phyloP scores from a whole-genome alignment of 108 stramenopile species.

The Cyclotella sp. region DNA sequence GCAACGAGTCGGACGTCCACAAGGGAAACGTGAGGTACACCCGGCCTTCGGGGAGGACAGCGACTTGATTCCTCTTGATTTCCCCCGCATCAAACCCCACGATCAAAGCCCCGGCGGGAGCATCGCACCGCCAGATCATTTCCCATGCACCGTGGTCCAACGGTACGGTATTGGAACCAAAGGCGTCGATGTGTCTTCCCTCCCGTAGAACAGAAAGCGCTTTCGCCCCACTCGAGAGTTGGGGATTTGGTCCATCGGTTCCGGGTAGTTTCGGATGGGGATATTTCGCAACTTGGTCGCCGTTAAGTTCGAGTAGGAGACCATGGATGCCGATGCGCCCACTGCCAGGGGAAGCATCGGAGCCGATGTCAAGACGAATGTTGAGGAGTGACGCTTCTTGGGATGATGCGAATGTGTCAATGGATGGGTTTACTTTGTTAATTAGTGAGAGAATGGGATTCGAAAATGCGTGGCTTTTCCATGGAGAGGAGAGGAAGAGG shows the following conservation, averaged over 20 bases:
- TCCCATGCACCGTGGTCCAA: conserved; percentile 69
- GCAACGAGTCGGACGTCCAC: conserved; percentile 60
- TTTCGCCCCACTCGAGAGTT: conserved; percentile 61
- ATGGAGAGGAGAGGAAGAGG: background rate
- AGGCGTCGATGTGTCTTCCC: conserved; percentile 53
- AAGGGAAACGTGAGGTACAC: conserved; percentile 66
- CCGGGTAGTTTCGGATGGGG: conserved; percentile 60
- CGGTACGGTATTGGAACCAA: conserved; percentile 44
- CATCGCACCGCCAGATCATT: conserved; percentile 65
- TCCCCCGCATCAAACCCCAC: conserved; percentile 64
- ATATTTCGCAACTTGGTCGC: conserved; percentile 24
- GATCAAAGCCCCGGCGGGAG: conserved; percentile 59
- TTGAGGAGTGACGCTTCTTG: conserved; percentile 46
- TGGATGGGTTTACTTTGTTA: conserved; percentile 44
- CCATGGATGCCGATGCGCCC: conserved; percentile 49
- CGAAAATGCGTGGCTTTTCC: background rate
- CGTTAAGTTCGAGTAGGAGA: conserved; percentile 41
- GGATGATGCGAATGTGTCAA: conserved; percentile 34
- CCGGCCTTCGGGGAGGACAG: conserved; percentile 57
- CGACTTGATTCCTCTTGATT: conserved; percentile 58
- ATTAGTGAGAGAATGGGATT: conserved; percentile 25
- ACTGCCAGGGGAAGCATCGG: background rate
- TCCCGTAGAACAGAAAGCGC: conserved; percentile 36
- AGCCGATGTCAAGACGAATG: conserved; percentile 50
- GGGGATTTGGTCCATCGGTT: conserved; percentile 68